Conservation (phyloP, 352 stramenopile species). For the Saprolegnia diclina region DNA sequence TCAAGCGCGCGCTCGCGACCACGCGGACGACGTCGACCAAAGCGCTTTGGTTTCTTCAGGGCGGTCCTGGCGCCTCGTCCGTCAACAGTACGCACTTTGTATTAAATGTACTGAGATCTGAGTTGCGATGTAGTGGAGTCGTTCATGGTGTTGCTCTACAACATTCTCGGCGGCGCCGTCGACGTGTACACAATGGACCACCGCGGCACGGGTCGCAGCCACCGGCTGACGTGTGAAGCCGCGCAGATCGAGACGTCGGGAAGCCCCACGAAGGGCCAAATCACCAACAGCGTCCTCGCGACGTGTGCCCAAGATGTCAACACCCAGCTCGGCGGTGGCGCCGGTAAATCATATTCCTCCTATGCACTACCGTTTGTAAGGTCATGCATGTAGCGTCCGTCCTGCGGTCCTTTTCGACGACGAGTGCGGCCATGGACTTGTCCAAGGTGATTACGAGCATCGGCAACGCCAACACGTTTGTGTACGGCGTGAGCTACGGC, state of each 20-base stretch:
- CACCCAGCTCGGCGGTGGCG: conserved; percentile 33
- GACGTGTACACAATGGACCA: conserved; percentile 59
- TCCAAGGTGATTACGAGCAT: conserved; percentile 30
- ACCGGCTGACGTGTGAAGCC: conserved; percentile 37
- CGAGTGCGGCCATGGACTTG: conserved; percentile 39
- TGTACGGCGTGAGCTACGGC: conserved; percentile 77
- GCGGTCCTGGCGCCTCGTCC: conserved; percentile 37
- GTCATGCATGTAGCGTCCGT: conserved; percentile 16
- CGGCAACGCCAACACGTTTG: conserved; percentile 25
- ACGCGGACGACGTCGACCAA: conserved; percentile 9
- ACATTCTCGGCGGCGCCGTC: conserved; percentile 31
- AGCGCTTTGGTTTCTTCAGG: conserved; percentile 43
- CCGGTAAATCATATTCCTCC: no score
- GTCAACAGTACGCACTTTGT: conserved; percentile 36
- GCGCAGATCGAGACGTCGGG: conserved; percentile 35
- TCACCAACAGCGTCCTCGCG: conserved; percentile 32
- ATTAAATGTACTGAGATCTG: no score
- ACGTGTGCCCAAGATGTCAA: conserved; percentile 38
- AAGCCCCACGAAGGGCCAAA: conserved; percentile 29
- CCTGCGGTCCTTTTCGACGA: conserved; percentile 42
- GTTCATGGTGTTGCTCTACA: conserved; percentile 33
- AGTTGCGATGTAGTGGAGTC: conserved; percentile 43
- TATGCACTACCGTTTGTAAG: no score
- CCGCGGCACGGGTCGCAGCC: conserved; percentile 44
- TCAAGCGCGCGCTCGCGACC: conserved; percentile 28